Evolutionary conservation across 2,329 filamentous ascomycete species (phyloP).

Genomic region (Bipolaris cookei): DNA sequence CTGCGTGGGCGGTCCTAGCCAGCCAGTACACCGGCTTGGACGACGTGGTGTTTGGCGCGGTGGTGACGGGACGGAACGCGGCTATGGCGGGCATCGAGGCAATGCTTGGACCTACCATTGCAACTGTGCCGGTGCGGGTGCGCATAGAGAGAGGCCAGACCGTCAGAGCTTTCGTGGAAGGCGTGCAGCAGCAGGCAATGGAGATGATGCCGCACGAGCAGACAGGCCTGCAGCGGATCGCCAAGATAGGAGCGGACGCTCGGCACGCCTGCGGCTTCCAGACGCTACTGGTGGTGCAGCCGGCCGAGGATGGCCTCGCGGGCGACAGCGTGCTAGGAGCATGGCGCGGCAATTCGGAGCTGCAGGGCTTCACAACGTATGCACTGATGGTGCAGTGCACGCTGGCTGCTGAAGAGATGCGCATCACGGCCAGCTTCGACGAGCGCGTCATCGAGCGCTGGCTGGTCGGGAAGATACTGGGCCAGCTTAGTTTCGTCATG

Average conservation of each 20-base stretch:
- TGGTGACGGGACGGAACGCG: not conserved
- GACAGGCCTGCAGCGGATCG: conserved; percentile 41
- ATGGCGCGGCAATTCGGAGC: conserved; percentile 14
- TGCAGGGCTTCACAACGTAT: conserved; percentile 13
- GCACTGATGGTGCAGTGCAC: not conserved
- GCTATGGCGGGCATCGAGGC: conserved; percentile 8
- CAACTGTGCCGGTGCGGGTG: conserved; percentile 45
- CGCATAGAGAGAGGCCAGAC: conserved; percentile 13
- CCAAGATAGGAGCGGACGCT: not conserved
- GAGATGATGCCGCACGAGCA: conserved; percentile 41
- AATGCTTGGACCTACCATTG: conserved; percentile 52
- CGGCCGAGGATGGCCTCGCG: conserved; percentile 6
- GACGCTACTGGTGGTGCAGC: conserved; percentile 60
- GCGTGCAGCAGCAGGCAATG: conserved; percentile 21
- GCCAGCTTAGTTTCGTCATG: conserved; percentile 21
- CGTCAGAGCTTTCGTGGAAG: conserved; percentile 3
- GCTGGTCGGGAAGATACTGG: conserved; percentile 12
- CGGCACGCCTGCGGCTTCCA: conserved; percentile 50
- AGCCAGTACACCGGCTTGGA: conserved; percentile 22
- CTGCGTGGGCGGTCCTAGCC: conserved; percentile 40
- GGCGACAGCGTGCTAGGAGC: conserved; percentile 3
- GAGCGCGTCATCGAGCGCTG: conserved; percentile 15
- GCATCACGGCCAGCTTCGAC: conserved; percentile 20
- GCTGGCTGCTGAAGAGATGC: conserved; percentile 12
- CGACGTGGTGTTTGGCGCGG: conserved; percentile 2